Conservation (phyloP, 495 filamentous ascomycete species). For the Talaromyces borbonicus region DNA sequence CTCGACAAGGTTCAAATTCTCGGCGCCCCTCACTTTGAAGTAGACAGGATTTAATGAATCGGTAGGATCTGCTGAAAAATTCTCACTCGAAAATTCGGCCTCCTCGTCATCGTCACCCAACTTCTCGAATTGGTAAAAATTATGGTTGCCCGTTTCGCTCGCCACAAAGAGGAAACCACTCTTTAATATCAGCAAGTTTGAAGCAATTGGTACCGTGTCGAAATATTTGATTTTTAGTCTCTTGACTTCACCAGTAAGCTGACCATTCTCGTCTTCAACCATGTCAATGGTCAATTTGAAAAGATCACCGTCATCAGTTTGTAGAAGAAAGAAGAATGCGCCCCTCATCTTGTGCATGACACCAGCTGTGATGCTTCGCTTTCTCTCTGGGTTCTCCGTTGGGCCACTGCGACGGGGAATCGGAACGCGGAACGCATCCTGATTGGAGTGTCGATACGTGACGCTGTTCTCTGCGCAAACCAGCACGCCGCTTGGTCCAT, state of each 20-base stretch:
- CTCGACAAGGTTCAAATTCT: slow-evolving; percentile 77
- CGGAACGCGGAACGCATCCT: slow-evolving; percentile 76
- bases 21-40: slow-evolving; percentile 70
- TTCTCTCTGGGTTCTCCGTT: slow-evolving; percentile 86
- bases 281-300: slow-evolving; percentile 95
- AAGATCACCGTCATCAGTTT: slow-evolving; percentile 91
- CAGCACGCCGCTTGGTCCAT: slow-evolving; percentile 88
- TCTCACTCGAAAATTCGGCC: slow-evolving; percentile 71
- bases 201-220: slow-evolving; percentile 84
- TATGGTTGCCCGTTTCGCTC: slow-evolving; percentile 83
- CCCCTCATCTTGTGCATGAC: slow-evolving; percentile 96
- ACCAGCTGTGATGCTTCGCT: slow-evolving; percentile 73
- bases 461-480: slow-evolving; percentile 92
- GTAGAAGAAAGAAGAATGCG: slow-evolving; percentile 96
- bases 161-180: slow-evolving; percentile 94
- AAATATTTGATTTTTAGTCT: slow-evolving; percentile 94
- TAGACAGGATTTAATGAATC: slow-evolving; percentile 63
- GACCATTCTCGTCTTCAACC: slow-evolving; percentile 68
- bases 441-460: slow-evolving; percentile 89
- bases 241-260: slow-evolving; percentile 68
- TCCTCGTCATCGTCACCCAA: slow-evolving; percentile 95
- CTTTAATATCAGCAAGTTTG: slow-evolving; percentile 82
- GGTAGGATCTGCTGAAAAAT: slow-evolving; percentile 63
- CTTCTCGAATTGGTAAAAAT: slow-evolving; percentile 96
- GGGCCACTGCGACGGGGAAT: slow-evolving; percentile 78